Evolutionary conservation across 2,329 filamentous ascomycete species (phyloP), one percentile per base, ranked within the genome.

Genomic region (Neonectria coccinea): DNA sequence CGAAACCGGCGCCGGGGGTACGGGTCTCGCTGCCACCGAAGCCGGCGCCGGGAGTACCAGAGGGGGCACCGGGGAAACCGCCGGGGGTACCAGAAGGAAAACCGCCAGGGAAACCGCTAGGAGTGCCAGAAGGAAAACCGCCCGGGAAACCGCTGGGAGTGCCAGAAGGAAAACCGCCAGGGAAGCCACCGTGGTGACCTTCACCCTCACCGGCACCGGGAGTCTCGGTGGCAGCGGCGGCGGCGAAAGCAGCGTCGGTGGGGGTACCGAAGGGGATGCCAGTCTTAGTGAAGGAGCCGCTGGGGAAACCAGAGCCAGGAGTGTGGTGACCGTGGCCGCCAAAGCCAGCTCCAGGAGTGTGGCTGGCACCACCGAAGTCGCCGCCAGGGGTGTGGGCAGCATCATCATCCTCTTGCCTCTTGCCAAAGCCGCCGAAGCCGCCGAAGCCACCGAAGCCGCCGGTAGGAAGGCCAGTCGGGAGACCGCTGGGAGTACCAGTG

Each of bases 371-470:
- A 29, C 59, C 59, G 44, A 56, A 62, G 45, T 41, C 59, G 18
- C 55, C 29, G 42, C 42, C 8, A 25, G 64, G 55, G 7, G 41
- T 39, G 9, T 52, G 36, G 47, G 33, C 48, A 22, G 25, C 20
- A 14, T 51, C 56, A 25, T 56, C 47, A 9, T 27, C 27, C 3
- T 60, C 48, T 11, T 54, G 29, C 9, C 57, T 42, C 51, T 60
- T 60, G 57, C 57, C 44, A n/a, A 33, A 52, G 27, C 57, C 57
- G 11, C 41, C 50, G 18, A 67, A 29, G n/a, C n/a, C n/a, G n/a
- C n/a, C n/a, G n/a, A 20, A 20, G 14, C 45, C 60, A 12, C 60
- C 44, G 14, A 65, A 54, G n/a, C 52, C 22, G 25, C 64, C 56
- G 22, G 48, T 66, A 39, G 36, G 36, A 20, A 55, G 41, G 22